phyloP scores from a whole-genome alignment of 2,329 filamentous ascomycete species.

The Neofusicoccum laricinum region DNA sequence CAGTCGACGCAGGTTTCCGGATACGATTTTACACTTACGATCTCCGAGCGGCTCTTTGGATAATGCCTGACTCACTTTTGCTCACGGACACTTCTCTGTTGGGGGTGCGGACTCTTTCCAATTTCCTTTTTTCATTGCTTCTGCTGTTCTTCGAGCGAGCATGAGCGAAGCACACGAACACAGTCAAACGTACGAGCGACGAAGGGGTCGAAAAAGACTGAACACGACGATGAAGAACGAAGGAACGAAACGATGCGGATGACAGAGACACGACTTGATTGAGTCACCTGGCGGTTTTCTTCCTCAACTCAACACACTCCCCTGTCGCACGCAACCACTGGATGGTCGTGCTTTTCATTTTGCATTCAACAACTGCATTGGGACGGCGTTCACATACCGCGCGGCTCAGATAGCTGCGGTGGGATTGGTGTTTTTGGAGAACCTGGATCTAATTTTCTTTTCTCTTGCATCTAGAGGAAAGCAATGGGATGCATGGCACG shows the following conservation, averaged over 20 bases:
- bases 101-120: not conserved
- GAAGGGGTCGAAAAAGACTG: not conserved
- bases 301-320: not conserved
- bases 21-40: not conserved
- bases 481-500: not conserved
- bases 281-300: not conserved
- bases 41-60: not conserved
- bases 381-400: constrained; percentile 1
- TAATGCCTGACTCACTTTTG: not conserved
- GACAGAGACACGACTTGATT: constrained; percentile 5
- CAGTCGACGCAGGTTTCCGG: not conserved
- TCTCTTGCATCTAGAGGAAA: constrained; percentile 2
- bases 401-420: not conserved
- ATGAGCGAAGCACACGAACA: not conserved
- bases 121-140: not conserved
- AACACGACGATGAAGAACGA: not conserved
- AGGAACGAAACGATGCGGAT: constrained; percentile 11
- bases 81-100: not conserved
- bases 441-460: not conserved
- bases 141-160: constrained; percentile 9
- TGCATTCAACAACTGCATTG: constrained; percentile 2
- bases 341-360: constrained; percentile 11
- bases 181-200: not conserved
- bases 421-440: not conserved
- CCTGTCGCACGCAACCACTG: constrained; percentile 8